Base-by-base conservation (phyloP, 371 early-diverging fungal species). In the Mortierella sp. region DNA sequence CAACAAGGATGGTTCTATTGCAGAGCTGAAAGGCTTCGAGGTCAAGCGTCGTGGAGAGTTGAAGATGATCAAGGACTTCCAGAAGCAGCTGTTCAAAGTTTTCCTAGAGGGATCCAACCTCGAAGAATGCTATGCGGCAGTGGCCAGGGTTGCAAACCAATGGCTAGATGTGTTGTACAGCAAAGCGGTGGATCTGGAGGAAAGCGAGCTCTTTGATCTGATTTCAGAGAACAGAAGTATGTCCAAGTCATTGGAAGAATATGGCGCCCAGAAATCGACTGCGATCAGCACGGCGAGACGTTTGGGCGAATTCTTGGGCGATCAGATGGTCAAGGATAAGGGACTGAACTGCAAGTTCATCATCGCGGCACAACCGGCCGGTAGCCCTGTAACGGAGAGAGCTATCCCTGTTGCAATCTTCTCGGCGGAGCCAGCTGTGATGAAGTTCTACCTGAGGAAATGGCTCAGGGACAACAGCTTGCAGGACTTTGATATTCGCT, bases 1-100 rank as follows among this genome's bases (percentile, higher is more conserved):
- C 79, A 96, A 99, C 77, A 82, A 90, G 50, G 95, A 99, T 63
- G 98, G 99, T 2, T 90, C 92, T 5, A 85, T 99, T 41, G 97
- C 98, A 1, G 99, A 99, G 85, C 83, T 99, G 49, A 99, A 99
- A 79, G 99, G 99, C n/a, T 99, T 99, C 80, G 99, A 99, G 82
- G 90, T 99, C 59, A 99, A 99, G 80, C 93, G 99, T 48, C 91
- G 99, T 60, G 99, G 99, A 71, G 99, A 99, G 84, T 90, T 99
- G 39, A 97, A 98, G 72, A 85, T 99, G 47, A 94, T 99, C 84
- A 99, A 99, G 81, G 92, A 94, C 71, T 98, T 99, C 83, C 99
- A 99, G 82, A 90, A 93, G 39, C 92, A 94, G 57, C 88, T 99
- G 48, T 99, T 99, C 87, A 87, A 89, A 56, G 88, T 92, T 27